Evolutionary conservation across 2,329 filamentous ascomycete genomes (phyloP).

Genomic region (Metarhizium album): DNA sequence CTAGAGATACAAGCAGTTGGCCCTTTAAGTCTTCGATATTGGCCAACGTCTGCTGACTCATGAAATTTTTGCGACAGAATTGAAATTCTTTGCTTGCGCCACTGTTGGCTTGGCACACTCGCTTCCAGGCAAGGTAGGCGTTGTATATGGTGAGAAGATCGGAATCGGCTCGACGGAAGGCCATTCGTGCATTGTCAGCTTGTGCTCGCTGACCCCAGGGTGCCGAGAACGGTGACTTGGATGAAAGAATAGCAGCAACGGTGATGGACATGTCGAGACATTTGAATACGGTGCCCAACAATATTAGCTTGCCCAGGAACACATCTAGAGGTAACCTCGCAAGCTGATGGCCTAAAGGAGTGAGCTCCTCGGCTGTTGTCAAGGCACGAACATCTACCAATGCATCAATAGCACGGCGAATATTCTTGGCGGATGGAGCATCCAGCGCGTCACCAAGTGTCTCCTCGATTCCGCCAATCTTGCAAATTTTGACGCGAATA

Average conservation of each 20-base stretch:
- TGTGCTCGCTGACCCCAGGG: constrained; percentile 76
- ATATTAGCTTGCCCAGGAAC: constrained; percentile 84
- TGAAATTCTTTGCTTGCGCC: constrained; percentile 63
- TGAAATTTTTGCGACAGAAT: constrained; percentile 91
- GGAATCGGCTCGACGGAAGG: constrained; percentile 78
- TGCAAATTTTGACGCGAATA: constrained; percentile 95
- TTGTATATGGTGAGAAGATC: constrained; percentile 91
- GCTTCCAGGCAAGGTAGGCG: constrained; percentile 82
- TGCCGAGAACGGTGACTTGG: constrained; percentile 85
- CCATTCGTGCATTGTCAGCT: constrained; percentile 66
- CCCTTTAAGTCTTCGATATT: constrained; percentile 96
- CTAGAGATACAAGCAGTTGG: constrained; percentile 74
- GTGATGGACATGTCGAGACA: constrained; percentile 89
- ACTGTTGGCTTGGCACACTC: constrained; percentile 58
- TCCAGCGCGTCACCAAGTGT: constrained; percentile 83
- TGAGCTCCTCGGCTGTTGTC: constrained; percentile 71
- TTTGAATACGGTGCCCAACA: constrained; percentile 77
- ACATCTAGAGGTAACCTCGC: constrained; percentile 87
- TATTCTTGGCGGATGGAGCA: constrained; percentile 83
- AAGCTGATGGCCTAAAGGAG: constrained; percentile 74
- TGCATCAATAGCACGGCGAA: constrained; percentile 83
- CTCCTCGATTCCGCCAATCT: constrained; percentile 84
- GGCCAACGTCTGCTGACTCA: constrained; percentile 75
- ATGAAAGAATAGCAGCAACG: constrained; percentile 84
- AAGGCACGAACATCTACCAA: constrained; percentile 87